Evolutionary conservation across 2,329 filamentous ascomycete genomes (phyloP).

Genomic region (Dothideomycetidae sp.): DNA sequence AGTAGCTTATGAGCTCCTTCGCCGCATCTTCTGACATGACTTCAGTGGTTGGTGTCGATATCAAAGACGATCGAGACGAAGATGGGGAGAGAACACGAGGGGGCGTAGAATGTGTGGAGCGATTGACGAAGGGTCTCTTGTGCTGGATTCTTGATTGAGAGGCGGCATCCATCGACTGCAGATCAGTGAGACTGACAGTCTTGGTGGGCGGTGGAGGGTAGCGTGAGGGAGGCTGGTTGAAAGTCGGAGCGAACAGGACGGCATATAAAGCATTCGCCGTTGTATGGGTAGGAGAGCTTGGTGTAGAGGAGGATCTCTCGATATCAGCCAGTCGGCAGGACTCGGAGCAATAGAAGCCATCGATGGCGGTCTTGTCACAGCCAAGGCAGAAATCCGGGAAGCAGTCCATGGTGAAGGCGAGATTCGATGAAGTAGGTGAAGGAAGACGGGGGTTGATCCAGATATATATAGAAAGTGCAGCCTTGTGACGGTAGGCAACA

Average conservation of each 20-base stretch:
- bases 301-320: slow-evolving; percentile 46
- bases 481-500: not conserved
- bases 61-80: slow-evolving; percentile 71
- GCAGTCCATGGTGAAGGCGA: slow-evolving; percentile 42
- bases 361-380: slow-evolving; percentile 79
- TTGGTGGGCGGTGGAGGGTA: slow-evolving; percentile 28
- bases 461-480: not conserved
- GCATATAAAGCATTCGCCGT: slow-evolving; percentile 10
- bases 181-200: slow-evolving; percentile 26
- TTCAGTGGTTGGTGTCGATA: slow-evolving; percentile 49
- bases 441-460: not conserved
- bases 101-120: slow-evolving; percentile 22
- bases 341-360: slow-evolving; percentile 81
- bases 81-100: slow-evolving; percentile 41
- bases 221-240: slow-evolving; percentile 48
- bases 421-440: not conserved
- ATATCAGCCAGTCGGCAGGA: slow-evolving; percentile 78
- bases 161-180: slow-evolving; percentile 23
- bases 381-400: slow-evolving; percentile 85
- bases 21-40: slow-evolving; percentile 61
- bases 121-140: slow-evolving; percentile 17
- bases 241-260: slow-evolving; percentile 23
- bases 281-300: slow-evolving; percentile 20
- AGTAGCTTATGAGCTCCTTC: slow-evolving; percentile 71
- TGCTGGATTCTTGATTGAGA: slow-evolving; percentile 11